phyloP scores from a whole-genome alignment of 2,329 filamentous ascomycete genomes.

The Mollisiaceae sp. region DNA sequence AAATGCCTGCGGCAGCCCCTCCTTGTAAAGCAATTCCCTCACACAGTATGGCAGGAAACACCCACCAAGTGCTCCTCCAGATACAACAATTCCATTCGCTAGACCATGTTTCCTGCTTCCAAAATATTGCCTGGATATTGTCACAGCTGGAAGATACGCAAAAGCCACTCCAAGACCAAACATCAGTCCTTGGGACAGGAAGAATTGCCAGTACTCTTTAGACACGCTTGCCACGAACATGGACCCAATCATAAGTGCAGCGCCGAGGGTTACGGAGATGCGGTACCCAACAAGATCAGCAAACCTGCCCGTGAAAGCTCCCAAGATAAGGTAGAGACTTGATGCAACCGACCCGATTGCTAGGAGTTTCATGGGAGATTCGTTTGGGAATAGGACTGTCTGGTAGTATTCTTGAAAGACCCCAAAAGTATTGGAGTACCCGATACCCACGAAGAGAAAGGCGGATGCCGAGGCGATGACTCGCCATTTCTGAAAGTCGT shows the following conservation, averaged over 20 bases:
- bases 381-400: not conserved
- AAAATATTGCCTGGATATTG: not conserved
- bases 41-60: not conserved
- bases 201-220: not conserved
- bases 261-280: not conserved
- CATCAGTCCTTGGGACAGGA: not conserved
- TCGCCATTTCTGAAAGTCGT: not conserved
- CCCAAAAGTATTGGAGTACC: not conserved
- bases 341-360: not conserved
- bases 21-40: not conserved
- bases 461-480: not conserved
- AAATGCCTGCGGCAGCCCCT: too few relatives aligned
- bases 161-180: not conserved
- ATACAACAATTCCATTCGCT: not conserved
- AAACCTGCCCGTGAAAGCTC: not conserved
- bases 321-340: not conserved
- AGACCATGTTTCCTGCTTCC: not conserved
- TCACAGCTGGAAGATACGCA: not conserved
- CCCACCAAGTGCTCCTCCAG: not conserved
- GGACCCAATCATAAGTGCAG: not conserved
- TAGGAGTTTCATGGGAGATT: not conserved
- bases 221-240: not conserved
- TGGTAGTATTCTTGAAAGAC: not conserved
- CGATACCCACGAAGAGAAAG: not conserved
- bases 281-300: not conserved